A percentile compares a stretch with the other conserved stretches of the same genome.
Evolutionary conservation across 1,284 basidiomycete species (phyloP).

Genomic region (Lignosus rhinocerotis): DNA sequence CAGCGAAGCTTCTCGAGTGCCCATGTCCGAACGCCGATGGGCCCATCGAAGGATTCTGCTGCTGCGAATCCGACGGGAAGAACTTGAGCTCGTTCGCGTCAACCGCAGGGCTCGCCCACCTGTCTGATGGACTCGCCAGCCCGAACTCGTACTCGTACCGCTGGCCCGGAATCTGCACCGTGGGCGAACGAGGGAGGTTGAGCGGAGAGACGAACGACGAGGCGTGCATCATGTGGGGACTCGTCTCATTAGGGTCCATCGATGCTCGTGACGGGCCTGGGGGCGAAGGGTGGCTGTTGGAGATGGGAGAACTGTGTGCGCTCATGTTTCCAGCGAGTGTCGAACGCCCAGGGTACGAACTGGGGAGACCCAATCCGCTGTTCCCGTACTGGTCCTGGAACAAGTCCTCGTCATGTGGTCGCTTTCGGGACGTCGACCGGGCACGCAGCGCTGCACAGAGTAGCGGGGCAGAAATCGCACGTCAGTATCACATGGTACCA

Average conservation of each 20-base stretch:
- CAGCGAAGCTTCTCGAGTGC: constrained; percentile 22
- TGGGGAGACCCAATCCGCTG: constrained; percentile 30
- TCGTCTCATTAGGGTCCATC: constrained; percentile 30
- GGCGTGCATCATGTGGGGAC: constrained; percentile 28
- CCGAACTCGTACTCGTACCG: constrained; percentile 60
- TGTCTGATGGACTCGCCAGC: constrained; percentile 35
- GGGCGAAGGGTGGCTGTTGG: constrained; percentile 68
- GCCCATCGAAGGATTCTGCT: background rate
- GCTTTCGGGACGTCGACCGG: constrained; percentile 71
- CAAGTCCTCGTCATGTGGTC: constrained; percentile 67
- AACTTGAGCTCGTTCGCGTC: constrained; percentile 30
- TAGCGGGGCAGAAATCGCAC: constrained; percentile 1
- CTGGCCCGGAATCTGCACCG: constrained; percentile 37
- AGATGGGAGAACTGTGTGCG: constrained; percentile 73
- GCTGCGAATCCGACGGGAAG: constrained; percentile 25
- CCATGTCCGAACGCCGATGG: constrained; percentile 11
- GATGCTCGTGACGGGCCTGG: constrained; percentile 44
- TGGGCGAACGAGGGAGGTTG: constrained; percentile 30
- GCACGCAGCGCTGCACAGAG: constrained; percentile 56
- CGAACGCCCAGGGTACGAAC: constrained; percentile 37
- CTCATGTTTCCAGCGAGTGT: constrained; percentile 55
- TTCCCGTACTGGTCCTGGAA: constrained; percentile 34
- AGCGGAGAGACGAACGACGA: constrained; percentile 22
- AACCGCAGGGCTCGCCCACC: constrained; percentile 29
- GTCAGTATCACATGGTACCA: constrained; percentile 21